Evolutionary conservation across 2,329 filamentous ascomycete genomes (phyloP), one percentile per base, ranked within the genome.

Genomic region (Ophiostoma himal-ulmi): DNA sequence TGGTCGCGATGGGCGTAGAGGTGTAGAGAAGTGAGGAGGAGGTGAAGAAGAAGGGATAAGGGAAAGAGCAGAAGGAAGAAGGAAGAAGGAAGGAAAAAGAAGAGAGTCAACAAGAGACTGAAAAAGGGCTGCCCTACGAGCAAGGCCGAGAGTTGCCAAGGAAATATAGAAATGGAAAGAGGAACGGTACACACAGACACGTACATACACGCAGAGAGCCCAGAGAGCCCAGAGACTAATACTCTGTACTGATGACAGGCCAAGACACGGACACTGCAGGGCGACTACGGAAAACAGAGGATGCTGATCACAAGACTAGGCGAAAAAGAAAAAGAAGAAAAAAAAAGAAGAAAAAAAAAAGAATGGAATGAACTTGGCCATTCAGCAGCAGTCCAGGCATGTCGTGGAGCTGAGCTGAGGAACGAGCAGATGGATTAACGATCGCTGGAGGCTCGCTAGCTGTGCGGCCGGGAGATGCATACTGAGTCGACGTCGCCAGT

Each of bases 101-200:
- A 44, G 39, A 44, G 39, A 44, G 39, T 13, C 39, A 44, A 30
- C 30, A 30, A 7, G 20, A 17, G n/a, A 48, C 44, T 10, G 8
- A 20, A 13, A 17, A 17, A 26, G n/a, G 13, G 52, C 26, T 57
- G n/a, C n/a, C 52, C 52, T 57, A 57, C 52, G 52, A 57, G 26
- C 52, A 57, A 57, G 52, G 52, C 52, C 57, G 26, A 34, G 57
- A 30, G 26, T 5, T 62, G 57, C 57, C 57, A 62, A 67, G 22
- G 30, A 68, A 68, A n/a, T 36, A 66, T 17, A 39, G 30, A 37
- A 41, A 41, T 41, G 34, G 10, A 66, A 66, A 65, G 36, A 65
- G 20, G 17, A 17, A 41, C 11, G 36, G 26, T 34, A 60, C 54
- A 60, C 57, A 60, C 48, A 13, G 0, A 60, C 44, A 60, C 54